Evolutionary conservation across 129 eudicot species (phyloP), one percentile per base, ranked within the genome.

Genomic region (Ambrosia trifida): DNA sequence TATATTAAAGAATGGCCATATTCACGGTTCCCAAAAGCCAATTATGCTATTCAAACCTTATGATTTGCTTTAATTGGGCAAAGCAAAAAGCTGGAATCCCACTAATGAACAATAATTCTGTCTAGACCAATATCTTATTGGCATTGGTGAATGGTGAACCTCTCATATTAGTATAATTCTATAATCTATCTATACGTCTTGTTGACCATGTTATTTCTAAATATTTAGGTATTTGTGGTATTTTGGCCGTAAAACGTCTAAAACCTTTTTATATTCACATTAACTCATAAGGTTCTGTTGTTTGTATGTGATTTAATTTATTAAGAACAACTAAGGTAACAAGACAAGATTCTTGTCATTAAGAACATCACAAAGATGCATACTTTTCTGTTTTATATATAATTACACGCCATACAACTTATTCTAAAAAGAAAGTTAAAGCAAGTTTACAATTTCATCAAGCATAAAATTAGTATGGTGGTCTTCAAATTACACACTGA

Each of bases 241-340:
- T 75, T 75, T 20, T 53, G 73, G 44, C 36, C 30, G 47, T 75
- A 65, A 38, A 75, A 28, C 30, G 58, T 43, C 13, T n/a, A 18
- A 13, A 19, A 63, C 40, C 36, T 12, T 62, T 1, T 74, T 35
- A 53, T 41, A 74, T 57, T 16, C 33, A 65, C 72, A 40, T 52
- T 46, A 64, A 24, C 63, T 12, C 28, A 30, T 12, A 32, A 33
- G 51, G 41, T 35, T 28, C 19, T 24, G 35, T 20, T 73, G 30
- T 36, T 72, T 59, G 59, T 60, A 46, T 61, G 31, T 61, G 58
- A 60, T 60, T 60, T 7, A 45, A 45, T 5, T 58, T 58, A 72
- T 58, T n/a, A 30, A 28, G 30, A 59, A 43, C 4, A 20, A 40
- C 16, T 44, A 14, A 43, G 32, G 60, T 36, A 19, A 49, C 33